phyloP scores from a whole-genome alignment of 306 rosid species.

The Vigna nakashimae region DNA sequence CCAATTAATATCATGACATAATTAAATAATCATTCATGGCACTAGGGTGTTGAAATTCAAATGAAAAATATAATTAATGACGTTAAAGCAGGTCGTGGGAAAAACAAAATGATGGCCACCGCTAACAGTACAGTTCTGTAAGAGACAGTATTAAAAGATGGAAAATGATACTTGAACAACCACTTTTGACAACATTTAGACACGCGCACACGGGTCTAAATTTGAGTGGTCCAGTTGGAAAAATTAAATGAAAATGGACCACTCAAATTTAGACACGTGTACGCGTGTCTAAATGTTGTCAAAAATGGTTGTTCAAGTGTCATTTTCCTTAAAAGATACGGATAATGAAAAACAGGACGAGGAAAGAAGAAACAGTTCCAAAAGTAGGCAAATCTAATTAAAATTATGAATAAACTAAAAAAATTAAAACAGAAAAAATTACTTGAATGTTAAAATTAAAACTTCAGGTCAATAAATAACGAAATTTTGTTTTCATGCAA shows the following conservation, averaged over 20 bases:
- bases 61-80: background rate
- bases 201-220: too few species aligned
- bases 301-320: too few species aligned
- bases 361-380: constrained; percentile 11
- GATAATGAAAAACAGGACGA: constrained; percentile 15
- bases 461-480: constrained; percentile 17
- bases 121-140: constrained; percentile 7
- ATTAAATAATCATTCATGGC: constrained; percentile 22
- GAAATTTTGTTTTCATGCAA: constrained; percentile 19
- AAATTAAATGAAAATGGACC: too few species aligned
- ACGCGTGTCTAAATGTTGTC: too few species aligned
- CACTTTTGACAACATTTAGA: too few species aligned
- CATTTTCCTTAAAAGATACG: background rate
- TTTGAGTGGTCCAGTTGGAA: too few species aligned
- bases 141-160: background rate
- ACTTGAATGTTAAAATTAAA: constrained; percentile 15
- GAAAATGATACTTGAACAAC: too few species aligned
- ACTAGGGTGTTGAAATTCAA: constrained; percentile 1
- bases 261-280: too few species aligned
- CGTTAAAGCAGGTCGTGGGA: background rate
- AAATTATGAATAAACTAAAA: background rate
- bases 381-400: background rate
- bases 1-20: constrained; percentile 27
- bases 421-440: background rate
- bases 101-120: constrained; percentile 23